phyloP scores from a whole-genome alignment of 148 eudicot genomes.

The Pouteria glomerata region DNA sequence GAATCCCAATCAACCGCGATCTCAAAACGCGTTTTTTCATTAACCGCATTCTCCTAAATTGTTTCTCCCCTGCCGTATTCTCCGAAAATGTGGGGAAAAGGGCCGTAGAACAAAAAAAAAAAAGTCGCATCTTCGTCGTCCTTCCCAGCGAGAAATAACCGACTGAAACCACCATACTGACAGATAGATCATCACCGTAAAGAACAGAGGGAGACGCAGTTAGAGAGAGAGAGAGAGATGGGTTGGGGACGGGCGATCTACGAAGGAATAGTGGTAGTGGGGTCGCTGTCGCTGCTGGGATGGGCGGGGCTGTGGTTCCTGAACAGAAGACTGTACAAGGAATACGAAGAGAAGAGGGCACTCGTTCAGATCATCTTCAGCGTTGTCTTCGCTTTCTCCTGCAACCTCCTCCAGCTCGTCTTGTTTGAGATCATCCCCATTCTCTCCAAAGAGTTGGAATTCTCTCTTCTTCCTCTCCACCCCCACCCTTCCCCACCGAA shows the following conservation, averaged over 20 bases:
- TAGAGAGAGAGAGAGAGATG: slow-evolving; percentile 19
- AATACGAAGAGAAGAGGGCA: slow-evolving; percentile 90
- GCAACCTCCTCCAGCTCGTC: slow-evolving; percentile 92
- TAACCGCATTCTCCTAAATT: too few relatives aligned
- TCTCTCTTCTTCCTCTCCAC: background rate
- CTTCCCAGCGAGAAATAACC: too few relatives aligned
- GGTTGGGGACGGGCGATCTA: slow-evolving; percentile 66
- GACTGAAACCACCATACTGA: too few relatives aligned
- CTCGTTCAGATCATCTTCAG: slow-evolving; percentile 95
- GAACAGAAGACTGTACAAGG: slow-evolving; percentile 82
- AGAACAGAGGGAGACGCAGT: background rate
- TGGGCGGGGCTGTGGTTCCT: slow-evolving; percentile 94
- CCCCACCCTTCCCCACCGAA: background rate
- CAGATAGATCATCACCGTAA: too few relatives aligned
- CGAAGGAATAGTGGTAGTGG: slow-evolving; percentile 73
- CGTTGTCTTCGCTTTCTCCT: slow-evolving; percentile 88
- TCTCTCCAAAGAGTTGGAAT: slow-evolving; percentile 72
- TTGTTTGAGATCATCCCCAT: slow-evolving; percentile 91
- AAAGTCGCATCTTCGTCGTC: too few relatives aligned
- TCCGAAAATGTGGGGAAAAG: too few relatives aligned
- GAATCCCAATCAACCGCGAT: too few relatives aligned
- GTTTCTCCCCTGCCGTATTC: too few relatives aligned
- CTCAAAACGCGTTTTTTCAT: too few relatives aligned
- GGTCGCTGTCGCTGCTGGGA: slow-evolving; percentile 63
- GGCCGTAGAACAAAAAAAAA: too few relatives aligned